Percentiles rank a stretch among this genome's conserved stretches.
These are phyloP conservation scores for Fusarium euwallaceae DNA, from an alignment of 2,329 filamentous ascomycete species.

Conservation along the genomic window DNA sequence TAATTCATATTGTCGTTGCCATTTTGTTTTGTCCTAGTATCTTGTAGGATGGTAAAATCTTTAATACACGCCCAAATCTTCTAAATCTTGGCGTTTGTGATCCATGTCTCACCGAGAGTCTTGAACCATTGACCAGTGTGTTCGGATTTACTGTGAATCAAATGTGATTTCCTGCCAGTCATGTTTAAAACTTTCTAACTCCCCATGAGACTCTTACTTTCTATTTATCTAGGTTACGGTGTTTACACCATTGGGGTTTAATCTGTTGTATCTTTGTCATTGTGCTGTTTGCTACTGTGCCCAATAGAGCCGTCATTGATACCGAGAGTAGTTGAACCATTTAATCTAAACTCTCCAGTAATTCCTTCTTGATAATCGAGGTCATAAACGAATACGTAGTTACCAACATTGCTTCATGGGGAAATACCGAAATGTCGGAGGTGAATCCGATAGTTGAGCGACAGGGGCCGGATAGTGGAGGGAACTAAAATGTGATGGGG, in stretches of 20 bases:
- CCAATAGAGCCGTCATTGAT: too few species aligned
- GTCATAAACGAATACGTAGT: background rate
- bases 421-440: conserved; percentile 22
- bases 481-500: conserved; percentile 4
- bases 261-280: too few species aligned
- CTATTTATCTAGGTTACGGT: too few species aligned
- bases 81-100: background rate
- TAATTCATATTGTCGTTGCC: background rate
- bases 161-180: too few species aligned
- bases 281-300: too few species aligned
- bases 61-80: background rate
- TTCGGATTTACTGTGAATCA: too few species aligned
- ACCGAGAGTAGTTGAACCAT: too few species aligned
- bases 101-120: background rate
- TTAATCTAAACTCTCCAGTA: background rate
- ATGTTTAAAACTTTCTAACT: too few species aligned
- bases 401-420: conserved; percentile 9
- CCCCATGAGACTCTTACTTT: too few species aligned
- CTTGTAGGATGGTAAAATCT: background rate
- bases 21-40: background rate
- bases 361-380: background rate
- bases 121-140: background rate
- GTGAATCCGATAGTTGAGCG: conserved; percentile 11
- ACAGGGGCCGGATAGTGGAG: conserved; percentile 20
- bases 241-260: too few species aligned